Evolutionary conservation across 352 stramenopile genomes (phyloP).

Genomic region (Phytopythium litorale): DNA sequence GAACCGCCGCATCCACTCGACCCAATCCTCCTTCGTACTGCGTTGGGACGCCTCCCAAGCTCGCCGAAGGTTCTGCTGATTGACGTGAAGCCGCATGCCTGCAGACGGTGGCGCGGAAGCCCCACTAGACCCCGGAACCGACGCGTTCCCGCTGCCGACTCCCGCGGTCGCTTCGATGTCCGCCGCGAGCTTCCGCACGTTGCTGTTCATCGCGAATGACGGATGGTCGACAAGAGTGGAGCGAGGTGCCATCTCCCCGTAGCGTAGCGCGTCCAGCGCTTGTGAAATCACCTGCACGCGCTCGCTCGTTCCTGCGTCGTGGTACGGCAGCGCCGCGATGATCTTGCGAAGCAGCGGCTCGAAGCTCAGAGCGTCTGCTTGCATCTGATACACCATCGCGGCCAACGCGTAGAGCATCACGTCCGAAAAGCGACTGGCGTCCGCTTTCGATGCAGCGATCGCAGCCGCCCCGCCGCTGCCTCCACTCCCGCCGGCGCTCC

Average conservation of each 20-base stretch:
- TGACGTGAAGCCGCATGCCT: constrained; percentile 85
- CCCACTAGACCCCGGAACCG: constrained; percentile 16
- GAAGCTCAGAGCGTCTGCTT: constrained; percentile 71
- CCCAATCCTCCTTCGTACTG: constrained; percentile 92
- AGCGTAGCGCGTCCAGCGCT: constrained; percentile 49
- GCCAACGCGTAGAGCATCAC: constrained; percentile 74
- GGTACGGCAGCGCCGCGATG: constrained; percentile 48
- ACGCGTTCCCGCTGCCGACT: constrained; percentile 5
- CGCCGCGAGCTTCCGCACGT: constrained; percentile 32
- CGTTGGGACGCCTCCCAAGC: constrained; percentile 95
- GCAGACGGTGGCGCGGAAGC: constrained; percentile 34
- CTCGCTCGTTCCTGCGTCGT: constrained; percentile 19
- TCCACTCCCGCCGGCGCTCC: constrained; percentile 31
- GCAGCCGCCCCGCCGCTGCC: constrained; percentile 17
- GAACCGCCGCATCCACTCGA: constrained; percentile 97
- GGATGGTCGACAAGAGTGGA: constrained; percentile 43
- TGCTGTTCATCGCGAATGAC: constrained; percentile 35
- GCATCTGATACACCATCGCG: constrained; percentile 70
- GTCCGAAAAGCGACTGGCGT: constrained; percentile 69
- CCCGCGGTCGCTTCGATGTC: constrained; percentile 29
- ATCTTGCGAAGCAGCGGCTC: constrained; percentile 67
- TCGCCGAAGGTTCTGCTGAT: constrained; percentile 90
- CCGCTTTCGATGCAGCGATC: constrained; percentile 58
- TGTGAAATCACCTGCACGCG: constrained; percentile 42
- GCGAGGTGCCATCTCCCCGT: constrained; percentile 36